Base-by-base conservation (phyloP, 2,329 filamentous ascomycete species). In the Trichoderma aggressivum region DNA sequence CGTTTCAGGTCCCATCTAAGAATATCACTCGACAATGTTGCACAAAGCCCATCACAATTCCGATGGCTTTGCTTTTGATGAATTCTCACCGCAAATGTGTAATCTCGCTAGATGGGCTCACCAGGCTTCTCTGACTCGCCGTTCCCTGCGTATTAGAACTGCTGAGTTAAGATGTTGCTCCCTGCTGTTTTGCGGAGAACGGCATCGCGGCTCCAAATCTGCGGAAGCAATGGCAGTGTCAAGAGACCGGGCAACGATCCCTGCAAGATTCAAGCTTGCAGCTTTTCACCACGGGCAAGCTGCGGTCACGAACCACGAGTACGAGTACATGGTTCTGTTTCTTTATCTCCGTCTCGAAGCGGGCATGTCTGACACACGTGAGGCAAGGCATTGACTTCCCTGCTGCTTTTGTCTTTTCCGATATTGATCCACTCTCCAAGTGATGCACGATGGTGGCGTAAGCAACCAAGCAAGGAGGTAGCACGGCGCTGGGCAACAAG, bases 61-160 rank as follows among this genome's bases (percentile, higher is more conserved):
- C 36, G 8, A 50, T 36, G 32, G 14, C 39, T 43, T 47, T 26
- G 10, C 36, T 36, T 60, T 30, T 32, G 6, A 32, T 43, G 12
- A 34, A 14, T 43, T 68, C 65, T 68, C 65, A 68, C 53, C 55
- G 65, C 56, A 68, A 16, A 16, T 26, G 16, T 32, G 65, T n/a
- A 68, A 68, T 68, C 16, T 68, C 65, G 53, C 55, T 60, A 68
- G 55, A 59, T 59, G 65, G 26, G 55, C 39, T 68, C 63, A 56
- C 28, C 36, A 12, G 28, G 28, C 47, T 53, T n/a, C 36, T 47
- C 63, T 66, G 63, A 66, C 63, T 66, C 63, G 47, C 47, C 55
- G 63, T 26, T 66, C 50, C 56, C 63, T 28, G 39, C 55, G n/a
- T 1, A 24, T 53, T 55, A 39, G 36, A 26, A 12, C 65, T 68